Evolutionary conservation across 2,329 filamentous ascomycete species (phyloP).

Genomic region (Fulvia fulva): DNA sequence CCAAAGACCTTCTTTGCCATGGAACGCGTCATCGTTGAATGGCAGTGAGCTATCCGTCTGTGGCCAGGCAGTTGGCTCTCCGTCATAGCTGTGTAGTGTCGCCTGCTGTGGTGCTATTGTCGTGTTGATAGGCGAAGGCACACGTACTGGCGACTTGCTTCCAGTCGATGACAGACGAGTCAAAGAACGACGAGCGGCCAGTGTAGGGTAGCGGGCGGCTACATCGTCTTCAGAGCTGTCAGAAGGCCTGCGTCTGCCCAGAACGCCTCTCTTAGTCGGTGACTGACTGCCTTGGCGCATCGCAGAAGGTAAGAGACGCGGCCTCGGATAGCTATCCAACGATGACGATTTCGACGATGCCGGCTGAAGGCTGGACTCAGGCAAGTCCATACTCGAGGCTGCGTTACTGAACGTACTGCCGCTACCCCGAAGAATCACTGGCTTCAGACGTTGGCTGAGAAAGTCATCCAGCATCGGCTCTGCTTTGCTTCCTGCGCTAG

Average conservation of each 20-base stretch:
- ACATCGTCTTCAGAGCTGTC: slow-evolving; percentile 27
- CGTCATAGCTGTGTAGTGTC: slow-evolving; percentile 16
- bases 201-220: slow-evolving; percentile 8
- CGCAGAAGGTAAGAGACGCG: slow-evolving; percentile 30
- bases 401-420: slow-evolving; percentile 35
- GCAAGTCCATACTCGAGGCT: slow-evolving; percentile 15
- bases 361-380: slow-evolving; percentile 6
- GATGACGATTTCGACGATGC: slow-evolving; percentile 22
- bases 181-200: slow-evolving; percentile 20
- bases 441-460: slow-evolving; percentile 42
- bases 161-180: slow-evolving; percentile 16
- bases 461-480: slow-evolving; percentile 45
- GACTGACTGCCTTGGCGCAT: slow-evolving; percentile 19
- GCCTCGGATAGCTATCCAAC: slow-evolving; percentile 19
- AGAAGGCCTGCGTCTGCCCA: slow-evolving; percentile 15
- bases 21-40: slow-evolving; percentile 12
- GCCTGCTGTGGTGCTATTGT: slow-evolving; percentile 4
- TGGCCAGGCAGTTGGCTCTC: slow-evolving; percentile 12
- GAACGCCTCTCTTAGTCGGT: slow-evolving; percentile 10
- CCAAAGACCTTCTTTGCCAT: slow-evolving; percentile 39
- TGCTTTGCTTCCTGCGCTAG: slow-evolving; percentile 40
- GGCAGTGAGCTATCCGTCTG: slow-evolving; percentile 14
- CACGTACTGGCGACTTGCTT: slow-evolving; percentile 8
- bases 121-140: slow-evolving; percentile 18
- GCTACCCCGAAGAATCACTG: slow-evolving; percentile 43